These are phyloP conservation scores for Umbelopsis isabellina DNA, from an alignment of 192 early-diverging fungal genomes.

Conservation along the genomic window DNA sequence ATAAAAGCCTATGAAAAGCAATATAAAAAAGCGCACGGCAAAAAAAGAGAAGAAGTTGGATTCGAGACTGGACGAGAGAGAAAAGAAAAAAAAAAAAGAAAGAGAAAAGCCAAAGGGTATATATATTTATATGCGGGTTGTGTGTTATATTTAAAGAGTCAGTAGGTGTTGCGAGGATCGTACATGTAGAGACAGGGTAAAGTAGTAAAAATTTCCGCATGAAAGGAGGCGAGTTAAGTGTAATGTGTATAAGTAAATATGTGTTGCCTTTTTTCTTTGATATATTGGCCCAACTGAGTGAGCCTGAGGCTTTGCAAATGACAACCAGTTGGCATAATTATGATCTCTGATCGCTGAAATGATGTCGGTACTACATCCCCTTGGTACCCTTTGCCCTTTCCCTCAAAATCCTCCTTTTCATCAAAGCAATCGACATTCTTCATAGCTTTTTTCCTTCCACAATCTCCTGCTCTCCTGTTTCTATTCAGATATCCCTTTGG, in stretches of 20 bases:
- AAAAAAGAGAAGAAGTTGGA: slow-evolving; percentile 24
- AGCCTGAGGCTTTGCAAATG: neutral
- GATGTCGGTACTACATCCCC: neutral
- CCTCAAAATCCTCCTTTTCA: slow-evolving; percentile 14
- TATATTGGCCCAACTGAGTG: neutral
- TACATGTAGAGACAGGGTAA: slow-evolving; percentile 7
- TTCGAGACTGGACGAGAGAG: slow-evolving; percentile 10
- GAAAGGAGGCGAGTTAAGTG: neutral
- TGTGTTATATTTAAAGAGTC: neutral
- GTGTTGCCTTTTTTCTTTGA: neutral
- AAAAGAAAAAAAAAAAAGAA: neutral
- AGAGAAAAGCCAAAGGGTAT: neutral
- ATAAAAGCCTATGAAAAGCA: neutral
- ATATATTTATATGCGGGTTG: neutral
- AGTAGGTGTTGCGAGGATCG: slow-evolving; percentile 3
- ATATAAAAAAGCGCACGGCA: neutral
- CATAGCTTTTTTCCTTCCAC: neutral
- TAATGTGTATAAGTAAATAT: neutral
- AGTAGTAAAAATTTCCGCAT: slow-evolving; percentile 17
- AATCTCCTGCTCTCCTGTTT: slow-evolving; percentile 3
- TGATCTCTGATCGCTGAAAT: neutral
- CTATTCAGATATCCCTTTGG: neutral
- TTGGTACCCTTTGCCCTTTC: slow-evolving; percentile 15
- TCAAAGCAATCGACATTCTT: slow-evolving; percentile 19
- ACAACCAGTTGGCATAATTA: neutral